Percentiles rank a stretch among this genome's conserved stretches.
phyloP scores from a whole-genome alignment of 1,284 basidiomycete species.

The Moniliophthora roreri region DNA sequence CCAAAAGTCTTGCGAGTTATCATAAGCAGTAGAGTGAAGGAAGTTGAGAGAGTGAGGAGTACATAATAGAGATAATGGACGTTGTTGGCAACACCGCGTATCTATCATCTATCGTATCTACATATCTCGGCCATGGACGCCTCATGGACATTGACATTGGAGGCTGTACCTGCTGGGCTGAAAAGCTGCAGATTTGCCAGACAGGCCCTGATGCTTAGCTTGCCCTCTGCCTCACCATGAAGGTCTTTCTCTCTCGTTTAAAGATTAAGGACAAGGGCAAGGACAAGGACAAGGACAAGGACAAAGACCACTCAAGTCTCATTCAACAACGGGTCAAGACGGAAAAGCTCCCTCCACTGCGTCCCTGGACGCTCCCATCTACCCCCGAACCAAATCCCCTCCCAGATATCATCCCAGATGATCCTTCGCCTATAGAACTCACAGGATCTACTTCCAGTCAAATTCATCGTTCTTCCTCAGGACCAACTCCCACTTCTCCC shows the following conservation, averaged over 20 bases:
- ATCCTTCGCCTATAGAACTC: constrained; percentile 52
- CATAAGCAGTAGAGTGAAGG: no score
- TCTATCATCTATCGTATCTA: no score
- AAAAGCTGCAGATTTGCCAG: no score
- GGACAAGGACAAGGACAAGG: constrained; percentile 66
- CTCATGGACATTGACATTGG: no score
- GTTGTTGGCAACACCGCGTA: no score
- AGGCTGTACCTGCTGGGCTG: no score
- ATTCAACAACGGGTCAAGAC: constrained; percentile 32
- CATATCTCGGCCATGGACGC: no score
- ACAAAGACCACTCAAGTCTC: constrained; percentile 24
- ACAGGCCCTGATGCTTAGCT: no score
- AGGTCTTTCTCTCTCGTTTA: constrained; percentile 74
- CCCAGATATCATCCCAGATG: constrained; percentile 54
- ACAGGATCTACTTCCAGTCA: constrained; percentile 19
- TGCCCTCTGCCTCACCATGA: no score
- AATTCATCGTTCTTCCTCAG: constrained; percentile 24
- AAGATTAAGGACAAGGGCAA: constrained; percentile 57
- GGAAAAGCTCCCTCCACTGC: constrained; percentile 68
- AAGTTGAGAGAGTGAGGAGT: no score
- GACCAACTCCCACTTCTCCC: constrained; percentile 23
- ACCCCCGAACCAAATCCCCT: constrained; percentile 61
- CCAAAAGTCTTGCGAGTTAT: no score
- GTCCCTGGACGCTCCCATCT: constrained; percentile 61
- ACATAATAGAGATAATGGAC: no score